Evolutionary conservation across 352 stramenopile genomes (phyloP), one percentile per base, ranked within the genome.

Genomic region (Aphanomyces astaci): DNA sequence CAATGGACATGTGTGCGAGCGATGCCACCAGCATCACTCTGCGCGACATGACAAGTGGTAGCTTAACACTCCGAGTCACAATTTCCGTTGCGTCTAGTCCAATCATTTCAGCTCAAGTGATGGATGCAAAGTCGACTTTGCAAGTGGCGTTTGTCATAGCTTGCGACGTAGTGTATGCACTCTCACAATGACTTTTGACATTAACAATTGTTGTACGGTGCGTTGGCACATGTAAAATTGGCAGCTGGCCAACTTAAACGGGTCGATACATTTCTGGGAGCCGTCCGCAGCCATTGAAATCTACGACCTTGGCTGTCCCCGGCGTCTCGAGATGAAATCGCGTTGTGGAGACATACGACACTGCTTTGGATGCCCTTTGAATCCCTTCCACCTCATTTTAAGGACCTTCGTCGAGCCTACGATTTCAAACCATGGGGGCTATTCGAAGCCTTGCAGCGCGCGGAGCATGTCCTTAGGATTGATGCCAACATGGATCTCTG

Each of bases 191-290:
- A n/a, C n/a, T n/a, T n/a, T n/a, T n/a, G n/a, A n/a, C n/a, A n/a
- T n/a, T n/a, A n/a, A n/a, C n/a, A n/a, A n/a, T n/a, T n/a, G n/a
- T n/a, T n/a, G n/a, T n/a, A n/a, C n/a, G n/a, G n/a, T n/a, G 10
- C 43, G 70, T 32, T 17, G 62, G 28, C 72, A 74, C 24, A 31
- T 74, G 15, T 30, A 67, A 32, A 56, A 72, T 13, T 48, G 69
- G 15, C 55, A 46, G n/a, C 69, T 73, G 28, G 32, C 33, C n/a
- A 73, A 73, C 32, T 33, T 73, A 9, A 63, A 72, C 2, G 69
- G 69, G n/a, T 71, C 57, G 19, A 32, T 73, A 1, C 69, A 72
- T 64, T 67, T 54, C 33, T 74, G 70, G 70, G 70, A 74, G 24
- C 59, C 51, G 11, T 28, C 19, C 15, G 28, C 64, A 24, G 39